These are phyloP conservation scores for Dipodascopsis uninucleata DNA, from an alignment of 805 yeast species.

Conservation along the genomic window DNA sequence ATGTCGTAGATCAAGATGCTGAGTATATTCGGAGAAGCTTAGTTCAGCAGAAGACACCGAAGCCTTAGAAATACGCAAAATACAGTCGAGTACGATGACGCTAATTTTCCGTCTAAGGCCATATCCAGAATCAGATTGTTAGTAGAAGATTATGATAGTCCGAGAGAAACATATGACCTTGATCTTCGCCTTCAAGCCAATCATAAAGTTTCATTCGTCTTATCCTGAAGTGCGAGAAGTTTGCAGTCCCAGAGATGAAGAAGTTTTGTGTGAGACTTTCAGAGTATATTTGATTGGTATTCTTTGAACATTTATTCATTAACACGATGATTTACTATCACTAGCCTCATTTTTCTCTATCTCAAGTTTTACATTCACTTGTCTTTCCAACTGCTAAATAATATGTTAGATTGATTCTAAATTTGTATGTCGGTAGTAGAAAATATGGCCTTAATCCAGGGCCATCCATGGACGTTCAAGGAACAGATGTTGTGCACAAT, in stretches of 20 bases:
- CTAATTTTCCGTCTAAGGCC: too few species aligned
- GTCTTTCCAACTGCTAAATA: conserved; percentile 59
- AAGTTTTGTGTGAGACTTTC: conserved; percentile 45
- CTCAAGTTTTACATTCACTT: conserved; percentile 55
- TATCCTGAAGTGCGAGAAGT: conserved; percentile 52
- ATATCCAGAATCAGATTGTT: too few species aligned
- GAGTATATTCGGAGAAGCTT: too few species aligned
- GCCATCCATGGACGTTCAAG: conserved; percentile 54
- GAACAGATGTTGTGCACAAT: conserved; percentile 61
- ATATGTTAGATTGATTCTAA: conserved; percentile 43
- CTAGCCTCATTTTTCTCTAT: conserved; percentile 51
- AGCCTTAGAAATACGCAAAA: too few species aligned
- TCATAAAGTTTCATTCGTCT: conserved; percentile 45
- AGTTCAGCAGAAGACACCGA: too few species aligned
- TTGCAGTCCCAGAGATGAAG: conserved; percentile 41
- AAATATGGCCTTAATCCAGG: conserved; percentile 49
- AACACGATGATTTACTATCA: conserved; percentile 50
- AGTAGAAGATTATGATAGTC: too few species aligned
- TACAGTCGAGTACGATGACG: too few species aligned
- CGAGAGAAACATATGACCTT: conserved; percentile 27
- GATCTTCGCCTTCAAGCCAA: conserved; percentile 43
- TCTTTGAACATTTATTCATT: conserved; percentile 37
- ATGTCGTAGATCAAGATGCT: too few species aligned
- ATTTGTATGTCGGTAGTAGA: conserved; percentile 39
- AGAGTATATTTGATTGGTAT: conserved; percentile 50